Conservation (phyloP, 202 grass and related monocot species). For the Digitaria exilis region DNA sequence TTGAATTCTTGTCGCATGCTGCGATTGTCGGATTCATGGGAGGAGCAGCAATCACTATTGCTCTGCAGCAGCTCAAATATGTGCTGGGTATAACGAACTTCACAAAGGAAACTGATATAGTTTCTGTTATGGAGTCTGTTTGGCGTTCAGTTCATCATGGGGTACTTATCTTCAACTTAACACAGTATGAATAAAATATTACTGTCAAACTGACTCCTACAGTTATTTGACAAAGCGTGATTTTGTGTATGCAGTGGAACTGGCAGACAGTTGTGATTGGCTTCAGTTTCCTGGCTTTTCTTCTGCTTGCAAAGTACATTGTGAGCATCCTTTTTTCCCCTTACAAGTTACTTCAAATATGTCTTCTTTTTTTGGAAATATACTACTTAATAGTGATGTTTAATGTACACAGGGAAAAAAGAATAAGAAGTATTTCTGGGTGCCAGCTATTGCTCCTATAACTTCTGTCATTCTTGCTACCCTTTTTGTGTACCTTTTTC, state of each 20-base stretch:
- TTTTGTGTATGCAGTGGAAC: constrained; percentile 76
- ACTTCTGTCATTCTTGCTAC: constrained; percentile 84
- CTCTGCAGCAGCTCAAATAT: constrained; percentile 89
- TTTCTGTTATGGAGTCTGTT: constrained; percentile 96
- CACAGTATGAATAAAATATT: not conserved
- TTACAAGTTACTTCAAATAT: not conserved
- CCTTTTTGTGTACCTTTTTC: constrained; percentile 84
- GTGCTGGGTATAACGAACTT: constrained; percentile 82
- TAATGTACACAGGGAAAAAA: constrained; percentile 71
- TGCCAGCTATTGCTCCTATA: constrained; percentile 87
- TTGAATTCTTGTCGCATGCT: constrained; percentile 96
- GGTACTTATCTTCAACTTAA: constrained; percentile 50
- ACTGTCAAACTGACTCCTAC: not conserved
- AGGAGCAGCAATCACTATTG: constrained; percentile 94
- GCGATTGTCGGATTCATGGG: constrained; percentile 98
- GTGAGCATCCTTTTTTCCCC: constrained; percentile 50
- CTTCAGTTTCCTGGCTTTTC: constrained; percentile 70
- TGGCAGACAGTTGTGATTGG: constrained; percentile 93
- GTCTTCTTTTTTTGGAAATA: not conserved
- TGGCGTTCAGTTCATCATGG: constrained; percentile 79
- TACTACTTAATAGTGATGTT: constrained; percentile 6
- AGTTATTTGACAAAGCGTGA: constrained; percentile 16
- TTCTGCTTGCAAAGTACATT: constrained; percentile 73
- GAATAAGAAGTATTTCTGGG: constrained; percentile 84
- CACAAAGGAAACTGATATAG: constrained; percentile 85